phyloP scores from a whole-genome alignment of 2,329 filamentous ascomycete genomes.

The Pseudocercospora crystallina region DNA sequence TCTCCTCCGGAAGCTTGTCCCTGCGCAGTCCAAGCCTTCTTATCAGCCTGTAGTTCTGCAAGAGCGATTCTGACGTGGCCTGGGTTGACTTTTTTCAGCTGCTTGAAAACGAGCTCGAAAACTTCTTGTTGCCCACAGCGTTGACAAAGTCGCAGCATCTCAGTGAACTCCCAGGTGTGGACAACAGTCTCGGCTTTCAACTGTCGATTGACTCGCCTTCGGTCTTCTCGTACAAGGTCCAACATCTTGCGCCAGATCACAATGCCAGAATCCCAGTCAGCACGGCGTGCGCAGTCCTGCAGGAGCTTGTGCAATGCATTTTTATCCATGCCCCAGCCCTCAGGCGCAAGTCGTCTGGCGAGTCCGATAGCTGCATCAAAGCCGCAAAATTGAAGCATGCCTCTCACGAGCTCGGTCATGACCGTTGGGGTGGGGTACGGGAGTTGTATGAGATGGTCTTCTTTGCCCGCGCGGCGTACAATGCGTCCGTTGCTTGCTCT shows the following conservation, averaged over 20 bases:
- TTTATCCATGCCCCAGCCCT: conserved; percentile 49
- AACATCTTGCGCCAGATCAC: conserved; percentile 47
- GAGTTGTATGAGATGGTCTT: conserved; percentile 42
- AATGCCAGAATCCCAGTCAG: conserved; percentile 39
- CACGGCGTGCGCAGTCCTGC: conserved; percentile 40
- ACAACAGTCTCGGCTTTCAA: conserved; percentile 12
- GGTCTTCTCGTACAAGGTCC: conserved; percentile 18
- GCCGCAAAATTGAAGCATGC: conserved; percentile 46
- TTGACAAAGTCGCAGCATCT: conserved; percentile 29
- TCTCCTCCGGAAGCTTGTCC: too few species aligned
- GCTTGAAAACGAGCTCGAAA: conserved; percentile 18
- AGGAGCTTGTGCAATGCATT: conserved; percentile 41
- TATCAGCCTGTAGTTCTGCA: too few species aligned
- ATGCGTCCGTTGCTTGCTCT: conserved; percentile 33
- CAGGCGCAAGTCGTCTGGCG: conserved; percentile 42
- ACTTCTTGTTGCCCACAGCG: conserved; percentile 15
- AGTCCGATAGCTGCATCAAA: conserved; percentile 45
- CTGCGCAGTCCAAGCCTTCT: too few species aligned
- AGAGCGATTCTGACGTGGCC: too few species aligned
- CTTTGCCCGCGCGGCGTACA: conserved; percentile 11
- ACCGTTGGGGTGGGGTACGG: conserved; percentile 47
- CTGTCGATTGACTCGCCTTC: conserved; percentile 14
- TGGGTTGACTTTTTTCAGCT: neutral
- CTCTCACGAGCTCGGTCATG: conserved; percentile 42
- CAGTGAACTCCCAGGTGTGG: conserved; percentile 18